Conservation (phyloP, 2,329 filamentous ascomycete genomes). For the Xylariaceae sp. region DNA sequence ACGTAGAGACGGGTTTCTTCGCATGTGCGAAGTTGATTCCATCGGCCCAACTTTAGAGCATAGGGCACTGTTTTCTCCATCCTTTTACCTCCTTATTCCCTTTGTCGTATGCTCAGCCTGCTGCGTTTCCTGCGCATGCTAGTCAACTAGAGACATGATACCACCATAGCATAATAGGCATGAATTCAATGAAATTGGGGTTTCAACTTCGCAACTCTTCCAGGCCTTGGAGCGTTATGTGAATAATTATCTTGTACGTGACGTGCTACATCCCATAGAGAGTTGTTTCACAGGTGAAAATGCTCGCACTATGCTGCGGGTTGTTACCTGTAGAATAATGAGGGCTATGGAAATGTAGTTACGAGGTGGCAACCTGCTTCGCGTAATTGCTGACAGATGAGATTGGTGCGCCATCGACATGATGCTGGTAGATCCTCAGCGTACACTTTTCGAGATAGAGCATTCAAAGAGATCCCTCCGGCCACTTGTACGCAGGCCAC, state of each 20-base stretch:
- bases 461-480: conserved; percentile 11
- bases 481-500: conserved; percentile 16
- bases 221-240: neutral
- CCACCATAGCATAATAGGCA: conserved; percentile 33
- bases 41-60: neutral
- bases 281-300: too few species aligned
- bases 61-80: neutral
- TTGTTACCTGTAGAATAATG: too few species aligned
- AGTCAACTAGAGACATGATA: conserved; percentile 31
- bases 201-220: neutral
- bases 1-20: conserved; percentile 1
- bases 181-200: conserved; percentile 27
- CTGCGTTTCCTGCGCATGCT: conserved; percentile 21
- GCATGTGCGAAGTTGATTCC: neutral
- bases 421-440: too few species aligned
- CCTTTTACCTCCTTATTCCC: conserved; percentile 7
- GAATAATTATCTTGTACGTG: too few species aligned
- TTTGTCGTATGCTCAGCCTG: conserved; percentile 14
- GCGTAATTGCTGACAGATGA: too few species aligned
- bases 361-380: too few species aligned
- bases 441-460: too few species aligned
- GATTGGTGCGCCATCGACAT: too few species aligned
- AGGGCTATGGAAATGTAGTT: too few species aligned
- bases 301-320: too few species aligned
- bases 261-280: too few species aligned